Base-by-base conservation (phyloP, 192 early-diverging fungal species). In the Coemansia pectinata region DNA sequence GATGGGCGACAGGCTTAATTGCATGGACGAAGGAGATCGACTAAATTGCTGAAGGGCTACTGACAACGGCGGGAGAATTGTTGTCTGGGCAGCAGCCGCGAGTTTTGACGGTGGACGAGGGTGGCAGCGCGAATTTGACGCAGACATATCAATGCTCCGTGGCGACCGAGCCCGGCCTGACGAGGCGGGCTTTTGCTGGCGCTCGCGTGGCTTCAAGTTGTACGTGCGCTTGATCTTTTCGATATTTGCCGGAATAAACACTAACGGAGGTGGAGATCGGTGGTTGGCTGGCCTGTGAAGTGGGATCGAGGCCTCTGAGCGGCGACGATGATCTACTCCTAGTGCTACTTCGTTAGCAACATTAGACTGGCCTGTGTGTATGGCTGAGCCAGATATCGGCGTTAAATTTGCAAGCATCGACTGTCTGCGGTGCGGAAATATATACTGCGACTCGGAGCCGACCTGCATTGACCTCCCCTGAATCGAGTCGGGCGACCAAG, bases 241-340 rank as follows among this genome's bases (percentile, higher is more conserved):
- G 40, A 69, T 69, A 69, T 69, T 63, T 52, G 42, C 68, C 12
- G 68, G 68, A 27, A 69, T 62, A 44, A 69, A 69, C 31, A 69
- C 68, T 23, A 69, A 45, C 11, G 40, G 40, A 9, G 58, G 68
- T 21, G 33, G 14, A 4, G 58, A 23, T 50, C 45, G 40, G 14
- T 52, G 25, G 40, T 23, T 17, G 27, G 33, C 23, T n/a, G 39
- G 14, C 40, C 21, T 52, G 48, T 52, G 21, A 21, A n/a, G 48
- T 5, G 48, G 48, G 29, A 53, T 23, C 23, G n/a, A 23, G 53
- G 52, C 50, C 36, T 40, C 39, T n/a, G n/a, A 27, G 53, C 34
- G 52, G 10, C 39, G 65, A 2, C 39, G 53, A 41, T 33, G 38
- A 34, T 42, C 34, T 12, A 21, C 48, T 52, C 48, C 48, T 5